Base-by-base conservation (phyloP, 495 filamentous ascomycete species). In the Cenococcum geophilum region DNA sequence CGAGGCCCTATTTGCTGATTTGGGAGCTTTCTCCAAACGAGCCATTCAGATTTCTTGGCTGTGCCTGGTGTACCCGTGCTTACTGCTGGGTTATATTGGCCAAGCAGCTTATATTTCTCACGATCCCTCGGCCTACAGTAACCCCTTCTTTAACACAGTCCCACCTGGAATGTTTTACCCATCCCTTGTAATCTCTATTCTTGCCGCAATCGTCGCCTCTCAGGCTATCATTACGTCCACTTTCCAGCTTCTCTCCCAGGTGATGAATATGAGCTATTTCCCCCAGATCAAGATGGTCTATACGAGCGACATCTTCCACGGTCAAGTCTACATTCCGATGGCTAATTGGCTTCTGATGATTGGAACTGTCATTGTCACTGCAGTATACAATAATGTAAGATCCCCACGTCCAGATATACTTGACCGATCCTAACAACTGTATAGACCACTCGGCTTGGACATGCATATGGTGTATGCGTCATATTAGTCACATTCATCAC, bases 401-500 rank as follows among this genome's bases (percentile, higher is more conserved):
- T 9, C 25, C n/a, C 25, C 54, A 5, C 18, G 14, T 16, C 18
- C 25, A 16, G 40, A 45, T 16, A 45, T 52, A 16, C 49, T 27
- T 1, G 6, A 52, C 49, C 5, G 1, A 25, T 16, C 16, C 5
- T 45, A 45, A 14, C 4, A 10, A 18, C 12, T 45, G 4, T 16
- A 14, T 32, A 52, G 49, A 83, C 80, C 2, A 79, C 79, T 1
- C 75, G 71, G 37, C 72, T 79, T 1, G 74, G 74, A 1, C 70
- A 79, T 60, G 80, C 80, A 9, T 77, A 81, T 61, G 81, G 78
- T 35, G 82, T 86, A 3, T 89, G 86, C 58, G 86, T 89, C 62
- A 86, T 88, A 57, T 77, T 86, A 40, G 86, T 89, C 6, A 86
- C 86, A 6, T 88, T 89, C 65, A 85, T 89, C 64, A 85, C 84